A percentile compares a stretch with the other conserved stretches of the same genome.
Conservation (phyloP, 2,329 filamentous ascomycete species). For the Sporothrix inflata region DNA sequence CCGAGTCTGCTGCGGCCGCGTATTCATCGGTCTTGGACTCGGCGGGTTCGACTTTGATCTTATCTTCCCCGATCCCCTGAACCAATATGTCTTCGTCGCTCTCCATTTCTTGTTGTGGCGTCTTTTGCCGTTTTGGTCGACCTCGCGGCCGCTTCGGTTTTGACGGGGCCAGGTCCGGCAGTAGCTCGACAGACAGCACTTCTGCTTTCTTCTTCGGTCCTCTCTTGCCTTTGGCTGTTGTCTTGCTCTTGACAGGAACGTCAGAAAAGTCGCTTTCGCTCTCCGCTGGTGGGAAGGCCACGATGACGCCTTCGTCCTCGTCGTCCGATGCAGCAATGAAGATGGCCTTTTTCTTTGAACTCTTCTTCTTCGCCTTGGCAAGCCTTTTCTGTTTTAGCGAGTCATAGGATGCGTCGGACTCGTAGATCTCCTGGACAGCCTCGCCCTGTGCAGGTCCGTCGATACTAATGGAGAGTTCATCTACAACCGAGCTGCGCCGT, state of each 20-base stretch:
- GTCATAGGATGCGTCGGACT: neutral
- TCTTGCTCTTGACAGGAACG: neutral
- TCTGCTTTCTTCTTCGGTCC: constrained; percentile 40
- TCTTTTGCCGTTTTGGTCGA: constrained; percentile 26
- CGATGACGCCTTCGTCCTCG: neutral
- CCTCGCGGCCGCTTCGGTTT: constrained; percentile 18
- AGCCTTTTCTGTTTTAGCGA: neutral
- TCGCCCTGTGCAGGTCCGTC: neutral
- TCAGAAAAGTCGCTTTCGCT: constrained; percentile 3
- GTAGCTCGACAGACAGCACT: neutral
- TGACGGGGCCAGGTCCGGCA: neutral
- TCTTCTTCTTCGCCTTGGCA: constrained; percentile 31
- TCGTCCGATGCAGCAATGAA: constrained; percentile 24
- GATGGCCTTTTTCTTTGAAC: constrained; percentile 34
- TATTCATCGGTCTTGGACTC: neutral
- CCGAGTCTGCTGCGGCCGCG: neutral
- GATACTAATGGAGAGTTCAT: constrained; percentile 14
- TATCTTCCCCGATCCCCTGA: neutral
- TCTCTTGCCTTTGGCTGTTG: constrained; percentile 40
- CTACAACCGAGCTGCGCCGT: neutral
- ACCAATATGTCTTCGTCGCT: neutral
- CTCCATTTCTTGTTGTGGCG: neutral
- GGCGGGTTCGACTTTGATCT: neutral
- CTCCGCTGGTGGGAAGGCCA: neutral
- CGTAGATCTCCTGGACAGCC: constrained; percentile 12